Evolutionary conservation across 768 basidiomycete genomes (phyloP), one percentile per base, ranked within the genome.

Genomic region (Ephemerocybe angulata): DNA sequence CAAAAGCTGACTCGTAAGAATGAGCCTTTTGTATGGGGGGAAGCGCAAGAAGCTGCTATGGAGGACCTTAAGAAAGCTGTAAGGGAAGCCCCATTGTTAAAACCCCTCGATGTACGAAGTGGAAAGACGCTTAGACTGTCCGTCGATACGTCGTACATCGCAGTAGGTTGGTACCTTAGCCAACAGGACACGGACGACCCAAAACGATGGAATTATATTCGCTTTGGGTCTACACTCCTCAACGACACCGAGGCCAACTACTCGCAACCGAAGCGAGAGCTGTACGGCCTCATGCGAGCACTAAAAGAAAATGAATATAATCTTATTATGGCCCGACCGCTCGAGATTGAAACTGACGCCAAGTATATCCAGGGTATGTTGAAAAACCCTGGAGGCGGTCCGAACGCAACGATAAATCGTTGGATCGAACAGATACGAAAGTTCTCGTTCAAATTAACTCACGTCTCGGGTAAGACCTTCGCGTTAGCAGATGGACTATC

Each of bases 121-220:
- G 46, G 54, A 7, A 25, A 5, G 1, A 60, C 65, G 1, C 61
- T 76, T 25, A 67, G 72, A 1, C 52, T 77, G 0, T 60, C 72
- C 2, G 76, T 78, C 0, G 74, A 78, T 56, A 69, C 73, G 0
- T 71, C 66, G 0, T 38, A 50, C 4, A 66, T 71, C 6, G 72
- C 69, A 0, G 65, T 77, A 0, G 72, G 76, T 0, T 74, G 62
- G 33, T 54, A 70, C 7, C 57, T 77, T 0, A 61, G 55, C 0
- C 77, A 78, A 50, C 48, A 52, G n/a, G 61, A 66, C 41, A 5
- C 21, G 0, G 48, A 50, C 0, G 54, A 65, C 24, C 55, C 62
- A 0, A 49, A 60, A 0, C 54, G 58, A 11, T 55, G 62, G 0
- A 66, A 62, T 25, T 71, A 63, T 15, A 55, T 64, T 0, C 53